Evolutionary conservation across 176 grass and related monocot genomes (phyloP).

Genomic region (Themeda triandra): DNA sequence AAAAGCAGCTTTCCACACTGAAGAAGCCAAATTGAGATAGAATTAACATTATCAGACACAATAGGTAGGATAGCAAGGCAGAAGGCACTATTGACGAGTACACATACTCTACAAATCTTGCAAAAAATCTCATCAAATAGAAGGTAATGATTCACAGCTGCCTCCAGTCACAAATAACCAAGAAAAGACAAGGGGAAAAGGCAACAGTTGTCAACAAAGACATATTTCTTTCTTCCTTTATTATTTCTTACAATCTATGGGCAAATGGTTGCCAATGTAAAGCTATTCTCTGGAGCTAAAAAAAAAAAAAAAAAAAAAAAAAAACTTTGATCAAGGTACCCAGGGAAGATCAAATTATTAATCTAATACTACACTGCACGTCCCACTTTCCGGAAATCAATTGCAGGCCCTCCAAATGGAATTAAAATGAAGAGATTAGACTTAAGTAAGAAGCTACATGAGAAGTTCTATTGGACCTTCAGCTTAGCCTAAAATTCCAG

Average conservation of each 20-base stretch:
- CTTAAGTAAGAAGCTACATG: constrained; percentile 38
- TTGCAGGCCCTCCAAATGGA: constrained; percentile 41
- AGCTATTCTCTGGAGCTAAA: constrained; percentile 36
- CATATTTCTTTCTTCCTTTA: constrained; percentile 43
- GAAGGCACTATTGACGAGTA: not conserved
- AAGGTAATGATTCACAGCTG: constrained; percentile 13
- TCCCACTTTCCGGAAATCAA: constrained; percentile 39
- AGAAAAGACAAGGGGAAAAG: not conserved
- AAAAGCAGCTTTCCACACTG: not conserved
- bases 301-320: constrained; percentile 34
- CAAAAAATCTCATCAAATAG: constrained; percentile 17
- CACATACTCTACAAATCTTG: constrained; percentile 1
- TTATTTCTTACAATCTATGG: constrained; percentile 50
- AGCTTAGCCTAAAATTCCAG: constrained; percentile 43
- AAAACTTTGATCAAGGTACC: constrained; percentile 38
- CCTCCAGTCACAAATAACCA: not conserved
- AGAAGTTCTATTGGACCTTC: constrained; percentile 45
- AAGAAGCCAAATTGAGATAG: not conserved
- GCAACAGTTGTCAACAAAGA: constrained; percentile 7
- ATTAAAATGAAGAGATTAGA: constrained; percentile 48
- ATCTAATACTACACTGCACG: constrained; percentile 38
- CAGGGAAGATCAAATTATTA: constrained; percentile 48
- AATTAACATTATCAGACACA: not conserved
- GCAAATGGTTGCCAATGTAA: constrained; percentile 42
- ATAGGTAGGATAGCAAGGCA: not conserved